Conservation (phyloP, 257 asterid species). For the Mitragyna speciosa region DNA sequence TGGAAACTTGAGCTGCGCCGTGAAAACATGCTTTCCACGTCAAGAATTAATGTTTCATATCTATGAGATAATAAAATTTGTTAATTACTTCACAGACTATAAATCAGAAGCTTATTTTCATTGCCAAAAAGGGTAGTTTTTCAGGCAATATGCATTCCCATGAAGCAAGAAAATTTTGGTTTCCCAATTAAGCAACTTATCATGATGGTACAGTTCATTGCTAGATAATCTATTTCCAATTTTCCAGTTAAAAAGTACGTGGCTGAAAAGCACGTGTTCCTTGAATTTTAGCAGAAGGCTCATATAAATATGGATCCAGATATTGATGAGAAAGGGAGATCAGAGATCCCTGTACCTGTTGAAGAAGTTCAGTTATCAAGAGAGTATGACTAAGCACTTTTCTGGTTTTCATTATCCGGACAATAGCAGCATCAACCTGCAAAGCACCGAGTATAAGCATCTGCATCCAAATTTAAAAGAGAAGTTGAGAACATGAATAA, state of each 20-base stretch:
- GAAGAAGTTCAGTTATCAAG: conserved; percentile 93
- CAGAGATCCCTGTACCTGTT: conserved; percentile 58
- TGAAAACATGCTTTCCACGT: conserved; percentile 7
- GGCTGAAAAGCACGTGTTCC: too few species aligned
- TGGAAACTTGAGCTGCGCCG: conserved; percentile 86
- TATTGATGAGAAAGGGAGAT: not conserved
- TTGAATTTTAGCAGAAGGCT: not conserved
- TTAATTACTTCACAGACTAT: not conserved
- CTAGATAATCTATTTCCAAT: not conserved
- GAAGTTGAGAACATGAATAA: too few species aligned
- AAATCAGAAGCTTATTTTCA: not conserved
- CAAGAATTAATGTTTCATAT: not conserved
- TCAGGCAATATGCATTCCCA: not conserved
- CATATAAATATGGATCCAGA: not conserved
- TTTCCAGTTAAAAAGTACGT: not conserved
- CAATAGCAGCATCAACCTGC: conserved; percentile 98
- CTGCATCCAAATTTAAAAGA: not conserved
- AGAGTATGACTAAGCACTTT: conserved; percentile 92
- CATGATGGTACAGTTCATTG: not conserved
- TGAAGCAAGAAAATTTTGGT: not conserved
- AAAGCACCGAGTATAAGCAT: conserved; percentile 14
- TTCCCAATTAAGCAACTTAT: not conserved
- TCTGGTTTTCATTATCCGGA: conserved; percentile 96
- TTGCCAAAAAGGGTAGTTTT: not conserved
- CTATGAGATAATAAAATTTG: not conserved